Base-by-base conservation (phyloP, 345 rosid genomes). In the Tarenaya hassleriana region DNA sequence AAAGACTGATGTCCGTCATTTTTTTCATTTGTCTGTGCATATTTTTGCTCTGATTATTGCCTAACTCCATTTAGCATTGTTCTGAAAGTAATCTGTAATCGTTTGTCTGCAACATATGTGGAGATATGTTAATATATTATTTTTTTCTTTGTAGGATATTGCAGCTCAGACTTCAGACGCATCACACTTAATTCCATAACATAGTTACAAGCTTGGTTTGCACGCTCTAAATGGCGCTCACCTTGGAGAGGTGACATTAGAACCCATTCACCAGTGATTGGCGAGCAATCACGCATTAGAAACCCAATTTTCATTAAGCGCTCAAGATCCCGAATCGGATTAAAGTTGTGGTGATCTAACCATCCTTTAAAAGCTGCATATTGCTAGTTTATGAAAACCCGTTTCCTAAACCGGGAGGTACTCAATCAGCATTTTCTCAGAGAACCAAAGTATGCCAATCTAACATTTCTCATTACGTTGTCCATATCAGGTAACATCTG, bases 151-250 rank as follows among this genome's bases (percentile, higher is more conserved):
- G n/a, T n/a, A n/a, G n/a, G n/a, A 94, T 73, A 57, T 78, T 69
- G 95, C 83, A 67, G 79, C 79, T 21, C 74, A 75, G 35, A 52
- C 88, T 55, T 61, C 84, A 58, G 97, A 86, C 73, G 79, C 81
- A 35, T 78, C 85, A 9, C 82, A 82, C 54, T 64, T 94, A 62
- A 79, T 86, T 69, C 97, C 99, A 5, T 97, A 94, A 56, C 99
- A 88, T 62, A 88, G 83, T 68, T 94, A 92, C 88, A 94, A 82
- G 75, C 91, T 94, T 32, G 94, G 86, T 64, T 94, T 68, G 47
- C 87, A 88, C 63, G 71, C 97, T 11, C 44, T 86, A 43, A 88
- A 86, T 69, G 81, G 72, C 52, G 88, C 86, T 64, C 99, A 73
- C 31, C 97, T 94, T 29, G 97, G 94, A 65, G 91, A 88, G 97